Conservation (phyloP, 306 rosid genomes). For the Ammopiptanthus mongolicus region DNA sequence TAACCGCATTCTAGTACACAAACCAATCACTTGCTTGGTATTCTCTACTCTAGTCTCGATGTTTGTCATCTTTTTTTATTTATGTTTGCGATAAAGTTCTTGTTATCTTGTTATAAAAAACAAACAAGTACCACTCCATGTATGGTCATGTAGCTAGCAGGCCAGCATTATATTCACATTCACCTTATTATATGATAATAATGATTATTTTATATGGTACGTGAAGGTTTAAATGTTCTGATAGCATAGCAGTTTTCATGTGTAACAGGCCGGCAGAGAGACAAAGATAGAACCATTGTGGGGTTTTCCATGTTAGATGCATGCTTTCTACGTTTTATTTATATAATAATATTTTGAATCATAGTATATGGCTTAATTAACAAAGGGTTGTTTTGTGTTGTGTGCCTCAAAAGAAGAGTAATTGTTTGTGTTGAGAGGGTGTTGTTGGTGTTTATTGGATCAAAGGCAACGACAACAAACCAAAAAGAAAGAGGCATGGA, state of each 20-base stretch:
- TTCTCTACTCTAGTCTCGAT: slow-evolving; percentile 45
- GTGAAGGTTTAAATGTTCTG: slow-evolving; percentile 23
- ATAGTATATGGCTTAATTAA: slow-evolving; percentile 8
- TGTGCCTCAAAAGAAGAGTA: slow-evolving; percentile 37
- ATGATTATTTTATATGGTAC: slow-evolving; percentile 16
- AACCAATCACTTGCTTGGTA: slow-evolving; percentile 29
- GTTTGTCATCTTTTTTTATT: slow-evolving; percentile 30
- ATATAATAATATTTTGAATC: slow-evolving; percentile 30
- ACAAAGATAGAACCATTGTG: slow-evolving; percentile 40
- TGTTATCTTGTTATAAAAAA: slow-evolving; percentile 17
- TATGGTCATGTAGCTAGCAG: slow-evolving; percentile 26
- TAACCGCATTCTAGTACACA: slow-evolving; percentile 14
- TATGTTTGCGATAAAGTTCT: slow-evolving; percentile 27
- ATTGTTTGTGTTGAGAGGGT: slow-evolving; percentile 13
- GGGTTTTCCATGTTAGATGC: slow-evolving; percentile 28
- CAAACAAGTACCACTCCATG: neutral
- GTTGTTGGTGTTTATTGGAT: slow-evolving; percentile 18
- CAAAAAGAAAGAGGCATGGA: slow-evolving; percentile 37
- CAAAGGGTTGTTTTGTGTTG: neutral
- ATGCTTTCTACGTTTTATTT: slow-evolving; percentile 22
- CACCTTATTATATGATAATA: slow-evolving; percentile 12
- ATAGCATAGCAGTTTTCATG: slow-evolving; percentile 14
- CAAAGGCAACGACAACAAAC: neutral
- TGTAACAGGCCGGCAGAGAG: slow-evolving; percentile 59
- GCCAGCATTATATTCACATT: slow-evolving; percentile 29